Evolutionary conservation across 768 basidiomycete genomes (phyloP).

Genomic region (Lepiota brunneoincarnata): DNA sequence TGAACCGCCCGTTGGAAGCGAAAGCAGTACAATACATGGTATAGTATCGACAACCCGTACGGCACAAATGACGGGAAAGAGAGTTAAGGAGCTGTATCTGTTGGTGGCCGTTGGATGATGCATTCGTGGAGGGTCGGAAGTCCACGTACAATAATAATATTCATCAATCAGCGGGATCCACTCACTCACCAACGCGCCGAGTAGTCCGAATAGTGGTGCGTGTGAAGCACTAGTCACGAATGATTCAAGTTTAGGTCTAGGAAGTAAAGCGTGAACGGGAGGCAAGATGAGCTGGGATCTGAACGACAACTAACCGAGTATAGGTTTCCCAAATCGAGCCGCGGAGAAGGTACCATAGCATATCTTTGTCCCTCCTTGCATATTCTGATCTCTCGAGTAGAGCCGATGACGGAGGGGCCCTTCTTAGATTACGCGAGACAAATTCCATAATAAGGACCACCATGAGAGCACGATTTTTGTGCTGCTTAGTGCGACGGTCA

Average conservation of each 20-base stretch:
- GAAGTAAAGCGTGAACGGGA: constrained; percentile 8
- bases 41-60: no score
- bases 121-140: not conserved
- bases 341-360: constrained; percentile 82
- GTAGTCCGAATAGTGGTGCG: constrained; percentile 63
- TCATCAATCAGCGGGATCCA: constrained; percentile 90
- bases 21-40: constrained; percentile 9
- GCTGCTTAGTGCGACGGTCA: constrained; percentile 31
- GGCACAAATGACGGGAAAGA: constrained; percentile 4
- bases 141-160: constrained; percentile 82
- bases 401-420: constrained; percentile 59
- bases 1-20: not conserved
- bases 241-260: constrained; percentile 73
- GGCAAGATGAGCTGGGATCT: constrained; percentile 6
- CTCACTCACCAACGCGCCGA: constrained; percentile 71
- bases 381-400: constrained; percentile 75
- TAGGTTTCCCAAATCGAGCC: constrained; percentile 83
- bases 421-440: constrained; percentile 70
- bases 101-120: not conserved
- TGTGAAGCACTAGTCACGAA: constrained; percentile 53
- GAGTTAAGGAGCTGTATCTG: constrained; percentile 41
- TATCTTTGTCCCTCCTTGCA: constrained; percentile 75
- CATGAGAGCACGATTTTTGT: constrained; percentile 61
- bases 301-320: constrained; percentile 50
- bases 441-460: constrained; percentile 68